phyloP scores from a whole-genome alignment of 805 yeast genomes.

The Millerago galiae region DNA sequence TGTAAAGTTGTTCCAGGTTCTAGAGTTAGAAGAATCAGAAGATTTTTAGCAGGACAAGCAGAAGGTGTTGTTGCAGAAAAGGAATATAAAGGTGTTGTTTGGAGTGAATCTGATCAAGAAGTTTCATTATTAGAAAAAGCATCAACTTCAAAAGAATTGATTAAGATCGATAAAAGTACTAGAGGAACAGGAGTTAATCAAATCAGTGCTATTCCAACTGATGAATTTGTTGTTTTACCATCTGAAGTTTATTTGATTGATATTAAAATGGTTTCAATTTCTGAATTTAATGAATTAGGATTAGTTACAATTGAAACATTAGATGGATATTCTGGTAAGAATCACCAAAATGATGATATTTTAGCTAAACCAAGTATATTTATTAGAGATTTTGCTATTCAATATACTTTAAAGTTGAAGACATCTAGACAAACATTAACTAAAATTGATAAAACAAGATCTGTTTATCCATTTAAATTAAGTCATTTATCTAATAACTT shows the following conservation, averaged over 20 bases:
- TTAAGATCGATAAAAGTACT: conserved; percentile 32
- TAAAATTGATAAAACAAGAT: conserved; percentile 61
- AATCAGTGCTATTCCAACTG: conserved; percentile 63
- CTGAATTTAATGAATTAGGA: conserved; percentile 51
- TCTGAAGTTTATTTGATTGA: conserved; percentile 90
- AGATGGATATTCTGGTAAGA: conserved; percentile 58
- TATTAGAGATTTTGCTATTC: conserved; percentile 82
- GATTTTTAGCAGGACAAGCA: conserved; percentile 94
- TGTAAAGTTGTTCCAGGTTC: conserved; percentile 91
- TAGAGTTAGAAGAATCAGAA: conserved; percentile 81
- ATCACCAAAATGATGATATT: conserved; percentile 44
- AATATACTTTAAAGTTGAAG: conserved; percentile 68
- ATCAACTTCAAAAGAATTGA: conserved; percentile 33
- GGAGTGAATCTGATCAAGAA: conserved; percentile 83
- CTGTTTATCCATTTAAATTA: conserved; percentile 90
- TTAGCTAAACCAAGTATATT: conserved; percentile 64
- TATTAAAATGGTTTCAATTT: conserved; percentile 67
- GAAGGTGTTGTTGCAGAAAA: conserved; percentile 88
- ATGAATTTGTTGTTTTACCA: conserved; percentile 62
- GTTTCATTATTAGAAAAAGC: conserved; percentile 42
- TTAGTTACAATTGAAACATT: conserved; percentile 61
- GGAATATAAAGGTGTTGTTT: conserved; percentile 86
- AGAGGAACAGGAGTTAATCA: conserved; percentile 30
- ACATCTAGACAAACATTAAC: conserved; percentile 66
- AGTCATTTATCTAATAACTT: conserved; percentile 58